These are phyloP conservation scores for Stevia rebaudiana DNA, from an alignment of 140 eudicot genomes.

Conservation along the genomic window DNA sequence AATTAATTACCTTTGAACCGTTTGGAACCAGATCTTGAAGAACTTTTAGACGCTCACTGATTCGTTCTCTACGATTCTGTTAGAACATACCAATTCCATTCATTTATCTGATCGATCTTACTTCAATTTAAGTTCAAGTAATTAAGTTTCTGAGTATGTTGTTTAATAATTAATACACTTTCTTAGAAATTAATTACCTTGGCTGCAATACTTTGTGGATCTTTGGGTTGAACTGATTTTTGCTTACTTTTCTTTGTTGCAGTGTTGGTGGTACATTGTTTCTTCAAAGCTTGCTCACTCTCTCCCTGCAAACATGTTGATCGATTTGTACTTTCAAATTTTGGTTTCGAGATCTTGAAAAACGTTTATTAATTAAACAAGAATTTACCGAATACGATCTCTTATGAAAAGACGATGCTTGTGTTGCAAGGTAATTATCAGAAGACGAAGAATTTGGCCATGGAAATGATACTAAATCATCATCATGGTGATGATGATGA, in stretches of 20 bases:
- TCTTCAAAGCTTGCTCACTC: conserved; percentile 56
- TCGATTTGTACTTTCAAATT: neutral
- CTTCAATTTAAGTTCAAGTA: conserved; percentile 5
- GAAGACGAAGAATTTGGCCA: conserved; percentile 51
- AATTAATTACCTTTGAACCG: conserved; percentile 76
- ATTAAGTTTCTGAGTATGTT: neutral
- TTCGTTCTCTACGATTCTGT: conserved; percentile 94
- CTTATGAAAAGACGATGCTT: conserved; percentile 50
- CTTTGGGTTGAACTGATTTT: conserved; percentile 57
- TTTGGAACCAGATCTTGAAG: conserved; percentile 97
- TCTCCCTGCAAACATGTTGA: conserved; percentile 49
- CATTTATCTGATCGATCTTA: neutral
- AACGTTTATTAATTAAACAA: neutral
- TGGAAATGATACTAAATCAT: conserved; percentile 38
- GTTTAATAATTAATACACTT: neutral
- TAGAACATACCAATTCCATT: conserved; percentile 14
- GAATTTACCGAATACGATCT: conserved; percentile 50
- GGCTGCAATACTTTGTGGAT: conserved; percentile 97
- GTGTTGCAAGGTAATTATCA: conserved; percentile 27
- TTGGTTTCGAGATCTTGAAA: neutral
- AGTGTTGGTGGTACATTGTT: conserved; percentile 56
- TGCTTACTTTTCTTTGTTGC: conserved; percentile 56
- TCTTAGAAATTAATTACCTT: conserved; percentile 40
- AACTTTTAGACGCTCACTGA: conserved; percentile 81
- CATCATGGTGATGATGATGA: conserved; percentile 19